Evolutionary conservation across 768 basidiomycete species (phyloP), one percentile per base, ranked within the genome.

Genomic region (Rhodotorula kratochvilovae): DNA sequence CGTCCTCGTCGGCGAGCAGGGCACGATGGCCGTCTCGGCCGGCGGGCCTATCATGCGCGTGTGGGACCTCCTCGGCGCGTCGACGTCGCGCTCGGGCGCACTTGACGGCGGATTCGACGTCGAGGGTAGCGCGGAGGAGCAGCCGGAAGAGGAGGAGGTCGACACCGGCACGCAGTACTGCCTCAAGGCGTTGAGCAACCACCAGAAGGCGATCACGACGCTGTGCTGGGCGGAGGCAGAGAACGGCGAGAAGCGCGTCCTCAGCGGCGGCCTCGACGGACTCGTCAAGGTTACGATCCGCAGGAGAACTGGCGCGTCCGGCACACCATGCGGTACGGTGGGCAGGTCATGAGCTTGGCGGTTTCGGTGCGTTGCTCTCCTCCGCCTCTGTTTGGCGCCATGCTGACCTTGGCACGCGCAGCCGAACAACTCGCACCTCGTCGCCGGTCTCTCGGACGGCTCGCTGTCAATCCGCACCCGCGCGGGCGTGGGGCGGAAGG

Each of bases 201-300:
- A 99, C 79, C 95, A 98, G 81, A 99, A 99, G 82, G 93, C 96
- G 5, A 86, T 99, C 66, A 98, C 95, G 0, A 86, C 91, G 25
- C 84, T 96, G 54, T 75, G 75, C 62, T 69, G 68, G 73, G 74
- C 68, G n/a, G 70, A 74, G 63, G 57, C 66, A n/a, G 67, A 71
- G 88, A 92, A 78, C 78, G 89, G 42, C 61, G 87, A 89, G 36
- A 86, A 87, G 74, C 86, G 93, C 48, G 84, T 98, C 4, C 83
- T 99, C 57, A 92, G 91, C 1, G 96, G 92, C 42, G 87, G 90
- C 54, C 83, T 99, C 72, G 96, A 99, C 80, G 93, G 95, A 76
- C 90, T 99, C 90, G 91, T 98, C 68, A 99, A 99, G 82, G 94
- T 97, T 99, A 98, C 82, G 95, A 98, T 80, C 87, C 94, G 48